These are phyloP conservation scores for Cyberlindnera saturnus DNA, from an alignment of 805 yeast genomes.

Conservation along the genomic window DNA sequence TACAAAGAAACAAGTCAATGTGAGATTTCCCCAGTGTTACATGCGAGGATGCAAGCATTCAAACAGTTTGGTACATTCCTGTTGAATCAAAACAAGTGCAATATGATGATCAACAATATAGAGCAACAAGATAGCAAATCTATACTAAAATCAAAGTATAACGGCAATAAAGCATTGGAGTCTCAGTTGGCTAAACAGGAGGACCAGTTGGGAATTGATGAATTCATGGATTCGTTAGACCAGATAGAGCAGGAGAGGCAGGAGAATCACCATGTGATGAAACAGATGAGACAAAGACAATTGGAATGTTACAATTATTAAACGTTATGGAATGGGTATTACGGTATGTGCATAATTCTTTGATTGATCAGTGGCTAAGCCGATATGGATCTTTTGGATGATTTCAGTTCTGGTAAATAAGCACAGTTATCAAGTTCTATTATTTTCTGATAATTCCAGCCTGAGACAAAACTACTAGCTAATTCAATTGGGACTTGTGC, in stretches of 20 bases:
- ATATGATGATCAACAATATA: no score
- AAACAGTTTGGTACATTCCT: slow-evolving; percentile 3
- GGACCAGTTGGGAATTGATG: neutral
- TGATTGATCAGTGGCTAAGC: no score
- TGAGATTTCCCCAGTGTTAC: neutral
- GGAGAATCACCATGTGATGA: neutral
- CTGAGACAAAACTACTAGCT: no score
- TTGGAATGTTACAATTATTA: neutral
- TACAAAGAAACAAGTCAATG: slow-evolving; percentile 1
- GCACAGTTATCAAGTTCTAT: no score
- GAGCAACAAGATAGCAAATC: neutral
- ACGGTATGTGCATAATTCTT: no score
- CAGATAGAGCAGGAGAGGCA: neutral
- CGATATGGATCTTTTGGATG: no score
- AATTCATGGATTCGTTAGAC: neutral
- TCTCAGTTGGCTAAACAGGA: neutral
- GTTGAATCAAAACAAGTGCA: neutral
- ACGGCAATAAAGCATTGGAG: neutral
- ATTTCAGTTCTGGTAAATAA: no score
- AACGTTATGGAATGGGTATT: no score
- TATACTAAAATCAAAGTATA: slow-evolving; percentile 4
- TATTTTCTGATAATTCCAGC: no score
- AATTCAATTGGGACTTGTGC: no score
- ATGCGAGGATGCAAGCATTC: neutral
- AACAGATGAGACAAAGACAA: neutral